A percentile compares a stretch with the other conserved stretches of the same genome.
These are phyloP conservation scores for Ammopiptanthus mongolicus DNA, from an alignment of 306 rosid species.

Conservation along the genomic window DNA sequence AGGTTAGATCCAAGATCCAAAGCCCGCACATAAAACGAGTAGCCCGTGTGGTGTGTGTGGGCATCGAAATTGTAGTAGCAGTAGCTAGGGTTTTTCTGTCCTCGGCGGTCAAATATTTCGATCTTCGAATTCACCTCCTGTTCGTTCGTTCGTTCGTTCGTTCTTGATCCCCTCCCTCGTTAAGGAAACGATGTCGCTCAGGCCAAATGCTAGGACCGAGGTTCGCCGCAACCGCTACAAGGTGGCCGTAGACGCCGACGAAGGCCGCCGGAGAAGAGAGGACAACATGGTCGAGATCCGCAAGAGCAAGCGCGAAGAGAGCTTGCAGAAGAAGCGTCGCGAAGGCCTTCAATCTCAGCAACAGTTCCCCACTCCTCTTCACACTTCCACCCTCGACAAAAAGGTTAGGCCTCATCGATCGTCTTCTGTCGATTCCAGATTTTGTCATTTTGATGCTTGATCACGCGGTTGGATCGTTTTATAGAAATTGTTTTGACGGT, in stretches of 20 bases:
- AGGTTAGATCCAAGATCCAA: not conserved
- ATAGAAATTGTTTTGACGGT: not conserved
- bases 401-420: constrained; percentile 37
- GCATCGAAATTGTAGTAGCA: not conserved
- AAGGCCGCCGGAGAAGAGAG: constrained; percentile 77
- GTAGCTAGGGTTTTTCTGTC: constrained; percentile 13
- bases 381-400: constrained; percentile 40
- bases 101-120: not conserved
- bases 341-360: constrained; percentile 67
- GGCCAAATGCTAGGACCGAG: constrained; percentile 71
- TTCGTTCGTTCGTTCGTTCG: too few species aligned
- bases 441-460: constrained; percentile 6
- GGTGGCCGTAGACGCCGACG: constrained; percentile 78
- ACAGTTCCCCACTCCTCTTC: constrained; percentile 38
- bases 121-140: constrained; percentile 7
- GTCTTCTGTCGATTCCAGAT: not conserved
- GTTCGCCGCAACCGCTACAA: constrained; percentile 82
- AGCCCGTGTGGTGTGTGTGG: too few species aligned
- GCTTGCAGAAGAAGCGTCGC: constrained; percentile 79
- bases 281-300: constrained; percentile 89
- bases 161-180: not conserved
- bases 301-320: constrained; percentile 77
- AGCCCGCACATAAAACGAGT: not conserved
- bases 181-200: constrained; percentile 52
- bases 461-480: not conserved